Evolutionary conservation across 2,329 filamentous ascomycete species (phyloP).

Genomic region (Aquanectria penicillioides): DNA sequence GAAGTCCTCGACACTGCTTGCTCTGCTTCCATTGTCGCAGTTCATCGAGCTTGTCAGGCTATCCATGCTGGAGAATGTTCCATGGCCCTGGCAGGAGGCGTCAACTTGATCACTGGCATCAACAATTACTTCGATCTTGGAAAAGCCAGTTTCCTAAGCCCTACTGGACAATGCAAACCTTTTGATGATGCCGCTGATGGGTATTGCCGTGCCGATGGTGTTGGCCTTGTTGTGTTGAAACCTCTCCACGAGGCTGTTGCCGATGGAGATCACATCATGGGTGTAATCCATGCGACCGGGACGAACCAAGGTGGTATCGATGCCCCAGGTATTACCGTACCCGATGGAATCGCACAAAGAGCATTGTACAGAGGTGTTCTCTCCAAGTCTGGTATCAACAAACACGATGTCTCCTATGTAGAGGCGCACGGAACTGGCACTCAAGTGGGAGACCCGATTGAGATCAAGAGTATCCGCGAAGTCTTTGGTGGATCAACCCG

Average conservation of each 20-base stretch:
- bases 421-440: slow-evolving; percentile 61
- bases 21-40: slow-evolving; percentile 48
- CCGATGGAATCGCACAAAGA: slow-evolving; percentile 80
- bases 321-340: slow-evolving; percentile 81
- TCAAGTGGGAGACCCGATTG: slow-evolving; percentile 56
- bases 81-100: slow-evolving; percentile 51
- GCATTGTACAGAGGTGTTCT: slow-evolving; percentile 76
- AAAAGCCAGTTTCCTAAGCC: slow-evolving; percentile 35
- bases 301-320: slow-evolving; percentile 86
- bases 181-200: slow-evolving; percentile 85
- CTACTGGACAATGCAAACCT: slow-evolving; percentile 52
- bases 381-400: slow-evolving; percentile 47
- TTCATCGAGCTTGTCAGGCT: slow-evolving; percentile 46
- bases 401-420: slow-evolving; percentile 44
- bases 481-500: slow-evolving; percentile 23
- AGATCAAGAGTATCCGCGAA: slow-evolving; percentile 40
- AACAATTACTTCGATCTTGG: slow-evolving; percentile 34
- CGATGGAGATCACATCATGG: slow-evolving; percentile 80
- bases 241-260: slow-evolving; percentile 78
- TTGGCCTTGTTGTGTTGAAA: slow-evolving; percentile 80
- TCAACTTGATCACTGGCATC: slow-evolving; percentile 49
- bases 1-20: slow-evolving; percentile 52
- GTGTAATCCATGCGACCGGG: slow-evolving; percentile 76
- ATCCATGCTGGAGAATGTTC: slow-evolving; percentile 45
- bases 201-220: slow-evolving; percentile 83